Evolutionary conservation across 192 early-diverging fungal genomes (phyloP).

Genomic region (Lobulomyces angularis): DNA sequence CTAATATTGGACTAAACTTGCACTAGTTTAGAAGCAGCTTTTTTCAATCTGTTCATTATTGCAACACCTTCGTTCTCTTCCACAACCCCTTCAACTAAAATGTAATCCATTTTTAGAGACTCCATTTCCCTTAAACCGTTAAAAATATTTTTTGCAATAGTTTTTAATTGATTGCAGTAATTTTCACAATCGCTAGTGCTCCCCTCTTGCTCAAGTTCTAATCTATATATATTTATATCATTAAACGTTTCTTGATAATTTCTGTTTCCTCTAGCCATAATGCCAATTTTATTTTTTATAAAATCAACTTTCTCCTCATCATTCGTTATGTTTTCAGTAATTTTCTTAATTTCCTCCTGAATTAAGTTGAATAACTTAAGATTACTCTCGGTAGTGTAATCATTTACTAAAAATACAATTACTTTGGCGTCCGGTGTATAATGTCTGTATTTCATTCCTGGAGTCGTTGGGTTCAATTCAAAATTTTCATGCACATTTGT

Average conservation of each 20-base stretch:
- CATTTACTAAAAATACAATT: constrained; percentile 45
- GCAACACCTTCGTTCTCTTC: constrained; percentile 85
- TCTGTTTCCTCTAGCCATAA: too few species aligned
- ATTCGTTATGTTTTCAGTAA: too few species aligned
- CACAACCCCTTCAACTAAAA: constrained; percentile 82
- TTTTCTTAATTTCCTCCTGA: constrained; percentile 16
- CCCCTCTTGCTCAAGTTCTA: too few species aligned
- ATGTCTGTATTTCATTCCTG: constrained; percentile 99
- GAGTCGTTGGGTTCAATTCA: constrained; percentile 78
- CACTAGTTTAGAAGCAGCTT: too few species aligned
- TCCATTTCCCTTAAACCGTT: constrained; percentile 66
- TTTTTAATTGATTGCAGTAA: constrained; percentile 40
- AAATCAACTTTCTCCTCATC: too few species aligned
- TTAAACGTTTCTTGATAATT: too few species aligned
- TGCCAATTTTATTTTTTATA: too few species aligned
- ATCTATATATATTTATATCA: too few species aligned
- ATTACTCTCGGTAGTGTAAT: not conserved
- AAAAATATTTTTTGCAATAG: constrained; percentile 72
- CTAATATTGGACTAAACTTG: too few species aligned
- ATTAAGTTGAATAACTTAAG: constrained; percentile 14
- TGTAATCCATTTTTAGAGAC: constrained; percentile 45
- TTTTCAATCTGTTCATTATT: constrained; percentile 89
- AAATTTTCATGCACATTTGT: constrained; percentile 46
- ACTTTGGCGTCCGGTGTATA: constrained; percentile 87
- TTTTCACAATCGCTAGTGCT: constrained; percentile 13